phyloP scores from a whole-genome alignment of 2,329 filamentous ascomycete species.

The Ophiostoma pallidulum region DNA sequence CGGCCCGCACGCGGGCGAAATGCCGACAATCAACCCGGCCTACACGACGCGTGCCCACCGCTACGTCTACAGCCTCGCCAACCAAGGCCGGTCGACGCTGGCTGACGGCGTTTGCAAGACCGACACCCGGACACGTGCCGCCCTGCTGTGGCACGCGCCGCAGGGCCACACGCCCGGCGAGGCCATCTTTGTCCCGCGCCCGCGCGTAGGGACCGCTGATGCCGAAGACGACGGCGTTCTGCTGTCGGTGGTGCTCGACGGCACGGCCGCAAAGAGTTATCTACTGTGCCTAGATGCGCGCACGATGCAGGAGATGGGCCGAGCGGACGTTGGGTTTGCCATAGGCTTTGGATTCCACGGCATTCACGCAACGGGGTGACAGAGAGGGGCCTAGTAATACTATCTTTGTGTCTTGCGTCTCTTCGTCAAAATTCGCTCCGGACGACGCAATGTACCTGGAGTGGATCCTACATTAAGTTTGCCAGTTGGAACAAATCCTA shows the following conservation, averaged over 20 bases:
- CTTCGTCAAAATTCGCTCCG: no score
- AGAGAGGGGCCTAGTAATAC: no score
- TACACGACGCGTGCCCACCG: constrained; percentile 44
- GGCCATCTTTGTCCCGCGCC: constrained; percentile 54
- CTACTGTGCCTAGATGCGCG: constrained; percentile 55
- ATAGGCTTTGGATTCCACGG: constrained; percentile 60
- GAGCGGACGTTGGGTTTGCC: constrained; percentile 51
- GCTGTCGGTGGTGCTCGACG: constrained; percentile 55
- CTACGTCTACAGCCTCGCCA: constrained; percentile 50
- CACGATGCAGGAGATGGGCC: constrained; percentile 53
- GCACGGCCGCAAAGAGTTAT: constrained; percentile 49
- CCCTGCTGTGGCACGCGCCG: constrained; percentile 42
- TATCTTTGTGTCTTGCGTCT: no score
- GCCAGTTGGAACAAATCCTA: no score
- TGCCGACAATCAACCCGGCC: constrained; percentile 56
- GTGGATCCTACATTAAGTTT: no score
- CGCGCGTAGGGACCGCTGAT: constrained; percentile 28
- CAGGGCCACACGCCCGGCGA: constrained; percentile 58
- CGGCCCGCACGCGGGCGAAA: constrained; percentile 48
- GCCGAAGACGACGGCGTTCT: constrained; percentile 54
- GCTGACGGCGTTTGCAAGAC: constrained; percentile 57
- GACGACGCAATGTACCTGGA: no score
- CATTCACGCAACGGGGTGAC: constrained; percentile 35
- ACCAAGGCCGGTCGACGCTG: constrained; percentile 49
- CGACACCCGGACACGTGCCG: constrained; percentile 44